These are phyloP conservation scores for Suillus clintonianus DNA, from an alignment of 768 basidiomycete genomes.

Conservation along the genomic window DNA sequence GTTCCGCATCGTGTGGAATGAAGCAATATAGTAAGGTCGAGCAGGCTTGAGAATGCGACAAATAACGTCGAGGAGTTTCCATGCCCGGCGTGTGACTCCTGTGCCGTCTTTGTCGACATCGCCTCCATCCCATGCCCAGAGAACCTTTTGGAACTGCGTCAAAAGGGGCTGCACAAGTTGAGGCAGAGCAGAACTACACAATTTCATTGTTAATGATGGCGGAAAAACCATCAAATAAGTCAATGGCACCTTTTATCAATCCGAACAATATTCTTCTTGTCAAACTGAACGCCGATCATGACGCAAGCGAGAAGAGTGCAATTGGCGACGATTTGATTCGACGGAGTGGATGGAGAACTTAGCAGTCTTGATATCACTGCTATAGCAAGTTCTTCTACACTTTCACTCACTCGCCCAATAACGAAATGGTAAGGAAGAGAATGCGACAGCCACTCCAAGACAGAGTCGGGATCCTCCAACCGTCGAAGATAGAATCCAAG, in stretches of 20 bases:
- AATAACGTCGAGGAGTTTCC: neutral
- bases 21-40: neutral
- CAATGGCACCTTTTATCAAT: neutral
- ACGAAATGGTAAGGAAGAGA: neutral
- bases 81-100: neutral
- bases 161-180: too few species aligned
- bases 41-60: neutral
- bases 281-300: neutral
- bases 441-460: neutral
- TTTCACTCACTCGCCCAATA: neutral
- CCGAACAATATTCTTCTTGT: neutral
- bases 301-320: neutral
- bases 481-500: rapidly evolving
- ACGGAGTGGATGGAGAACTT: neutral
- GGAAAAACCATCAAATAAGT: neutral
- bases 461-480: neutral
- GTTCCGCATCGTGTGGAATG: neutral
- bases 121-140: neutral
- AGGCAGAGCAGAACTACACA: neutral
- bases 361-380: neutral
- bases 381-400: neutral
- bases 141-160: neutral
- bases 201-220: neutral
- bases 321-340: neutral
- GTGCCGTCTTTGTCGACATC: neutral